Evolutionary conservation across 768 basidiomycete species (phyloP).

Genomic region (Gloeopeniophorella convolvens): DNA sequence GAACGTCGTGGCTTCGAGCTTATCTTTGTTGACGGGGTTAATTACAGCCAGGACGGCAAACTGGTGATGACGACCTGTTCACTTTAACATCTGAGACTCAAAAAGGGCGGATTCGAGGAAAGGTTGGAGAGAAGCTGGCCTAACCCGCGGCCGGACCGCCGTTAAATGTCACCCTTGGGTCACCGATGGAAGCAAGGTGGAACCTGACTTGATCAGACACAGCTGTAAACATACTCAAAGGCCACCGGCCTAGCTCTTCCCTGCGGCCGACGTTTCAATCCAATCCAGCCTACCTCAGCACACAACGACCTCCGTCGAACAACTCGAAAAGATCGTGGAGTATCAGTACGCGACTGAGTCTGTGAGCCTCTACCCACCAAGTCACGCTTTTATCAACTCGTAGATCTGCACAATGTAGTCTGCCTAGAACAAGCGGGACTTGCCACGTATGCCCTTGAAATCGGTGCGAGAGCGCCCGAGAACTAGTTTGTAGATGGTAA

Average conservation of each 20-base stretch:
- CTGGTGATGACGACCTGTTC: too few relatives aligned
- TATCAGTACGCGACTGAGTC: constrained; percentile 43
- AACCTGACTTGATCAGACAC: too few relatives aligned
- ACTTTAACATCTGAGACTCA: too few relatives aligned
- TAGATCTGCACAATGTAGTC: constrained; percentile 52
- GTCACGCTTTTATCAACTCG: neutral
- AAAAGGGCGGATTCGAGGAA: too few relatives aligned
- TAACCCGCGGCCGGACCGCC: too few relatives aligned
- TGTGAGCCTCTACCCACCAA: constrained; percentile 34
- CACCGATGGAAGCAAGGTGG: too few relatives aligned
- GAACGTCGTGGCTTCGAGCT: too few relatives aligned
- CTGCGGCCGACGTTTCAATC: neutral
- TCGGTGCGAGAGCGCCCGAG: constrained; percentile 76
- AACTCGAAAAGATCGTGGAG: constrained; percentile 65
- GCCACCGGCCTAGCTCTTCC: neutral
- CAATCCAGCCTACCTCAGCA: neutral
- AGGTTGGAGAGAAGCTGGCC: too few relatives aligned
- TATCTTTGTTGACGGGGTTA: too few relatives aligned
- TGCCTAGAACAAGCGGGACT: constrained; percentile 78
- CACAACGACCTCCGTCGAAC: constrained; percentile 8
- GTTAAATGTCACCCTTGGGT: too few relatives aligned
- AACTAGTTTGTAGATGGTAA: constrained; percentile 65
- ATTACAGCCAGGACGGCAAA: too few relatives aligned
- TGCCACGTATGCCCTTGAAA: constrained; percentile 69
- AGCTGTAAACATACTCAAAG: neutral